Conservation (phyloP, 345 rosid species). For the Noccaea caerulescens region DNA sequence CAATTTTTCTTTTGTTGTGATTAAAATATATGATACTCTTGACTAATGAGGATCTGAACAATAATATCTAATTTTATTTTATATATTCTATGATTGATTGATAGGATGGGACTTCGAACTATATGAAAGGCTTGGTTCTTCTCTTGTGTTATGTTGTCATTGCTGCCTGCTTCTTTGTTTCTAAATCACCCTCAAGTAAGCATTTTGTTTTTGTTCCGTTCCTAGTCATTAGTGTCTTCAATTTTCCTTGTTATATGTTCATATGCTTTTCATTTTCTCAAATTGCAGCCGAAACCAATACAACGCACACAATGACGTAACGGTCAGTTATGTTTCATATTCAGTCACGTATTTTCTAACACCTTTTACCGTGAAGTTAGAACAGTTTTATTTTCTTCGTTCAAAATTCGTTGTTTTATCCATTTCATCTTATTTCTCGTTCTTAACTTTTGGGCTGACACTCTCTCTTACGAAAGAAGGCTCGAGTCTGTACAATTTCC, state of each 20-base stretch:
- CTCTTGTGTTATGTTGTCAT: conserved; percentile 79
- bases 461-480: too few species aligned
- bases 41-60: background rate
- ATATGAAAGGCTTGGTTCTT: conserved; percentile 83
- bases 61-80: background rate
- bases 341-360: too few species aligned
- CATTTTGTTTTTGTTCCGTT: background rate
- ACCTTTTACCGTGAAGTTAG: too few species aligned
- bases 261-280: conserved; percentile 9
- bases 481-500: too few species aligned
- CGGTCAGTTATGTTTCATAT: background rate
- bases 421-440: too few species aligned
- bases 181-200: conserved; percentile 61
- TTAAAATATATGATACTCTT: background rate
- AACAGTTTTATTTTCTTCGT: too few species aligned
- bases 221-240: background rate
- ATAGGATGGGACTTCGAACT: conserved; percentile 94
- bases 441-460: too few species aligned
- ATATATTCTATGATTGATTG: background rate
- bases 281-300: conserved; percentile 33
- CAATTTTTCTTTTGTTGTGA: background rate
- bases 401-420: too few species aligned
- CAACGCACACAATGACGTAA: conserved; percentile 16
- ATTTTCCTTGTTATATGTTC: background rate
- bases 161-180: conserved; percentile 75